Percentiles rank a stretch among this genome's conserved stretches.
Conservation (phyloP, 2,329 filamentous ascomycete genomes). For the Sporothrix mexicana region DNA sequence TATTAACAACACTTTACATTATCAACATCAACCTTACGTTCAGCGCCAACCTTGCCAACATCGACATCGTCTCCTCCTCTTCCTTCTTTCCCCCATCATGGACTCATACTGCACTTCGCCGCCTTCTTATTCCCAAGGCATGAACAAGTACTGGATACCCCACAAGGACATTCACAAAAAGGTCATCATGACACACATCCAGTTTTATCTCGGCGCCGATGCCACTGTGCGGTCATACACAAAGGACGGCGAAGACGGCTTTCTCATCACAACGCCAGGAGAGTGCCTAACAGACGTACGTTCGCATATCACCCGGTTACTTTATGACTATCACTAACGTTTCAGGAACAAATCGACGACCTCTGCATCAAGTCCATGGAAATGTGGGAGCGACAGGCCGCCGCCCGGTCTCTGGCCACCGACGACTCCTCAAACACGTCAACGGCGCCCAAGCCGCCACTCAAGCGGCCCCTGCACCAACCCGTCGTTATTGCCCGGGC, state of each 20-base stretch:
- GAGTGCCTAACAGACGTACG: constrained; percentile 65
- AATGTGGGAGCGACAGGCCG: constrained; percentile 62
- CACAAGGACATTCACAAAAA: constrained; percentile 65
- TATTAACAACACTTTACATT: not conserved
- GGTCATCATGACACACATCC: constrained; percentile 64
- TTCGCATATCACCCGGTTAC: too few species aligned
- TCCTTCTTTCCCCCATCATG: constrained; percentile 1
- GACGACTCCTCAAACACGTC: constrained; percentile 42
- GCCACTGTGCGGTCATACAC: constrained; percentile 64
- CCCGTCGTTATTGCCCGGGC: constrained; percentile 58
- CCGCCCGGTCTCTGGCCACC: constrained; percentile 47
- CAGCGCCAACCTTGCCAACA: not conserved
- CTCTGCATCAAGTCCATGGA: constrained; percentile 65
- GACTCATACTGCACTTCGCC: constrained; percentile 15
- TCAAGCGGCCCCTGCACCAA: constrained; percentile 64
- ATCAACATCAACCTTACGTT: not conserved
- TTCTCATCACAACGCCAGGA: constrained; percentile 63
- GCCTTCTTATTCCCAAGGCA: constrained; percentile 44
- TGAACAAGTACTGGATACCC: constrained; percentile 68
- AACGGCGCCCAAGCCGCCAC: constrained; percentile 51
- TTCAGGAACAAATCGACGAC: constrained; percentile 67
- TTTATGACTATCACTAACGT: not conserved
- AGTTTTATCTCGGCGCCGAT: constrained; percentile 63
- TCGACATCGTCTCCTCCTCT: not conserved
- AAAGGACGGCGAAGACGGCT: constrained; percentile 65